phyloP scores from a whole-genome alignment of 345 rosid genomes.

The Anacardium occidentale region DNA sequence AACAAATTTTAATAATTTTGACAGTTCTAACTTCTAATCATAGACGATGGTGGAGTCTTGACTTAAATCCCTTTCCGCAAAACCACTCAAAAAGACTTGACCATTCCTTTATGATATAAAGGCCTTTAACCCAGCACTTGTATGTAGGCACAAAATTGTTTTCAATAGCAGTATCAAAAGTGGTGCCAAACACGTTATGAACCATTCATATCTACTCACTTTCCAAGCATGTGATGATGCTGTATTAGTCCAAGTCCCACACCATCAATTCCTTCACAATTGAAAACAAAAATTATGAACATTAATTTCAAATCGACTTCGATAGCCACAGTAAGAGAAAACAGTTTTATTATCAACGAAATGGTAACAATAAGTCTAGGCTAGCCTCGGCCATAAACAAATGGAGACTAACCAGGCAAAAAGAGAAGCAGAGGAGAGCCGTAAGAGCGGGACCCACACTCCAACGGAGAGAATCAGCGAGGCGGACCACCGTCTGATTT shows the following conservation, averaged over 20 bases:
- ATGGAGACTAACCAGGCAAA: conserved; percentile 52
- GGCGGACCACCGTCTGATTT: conserved; percentile 56
- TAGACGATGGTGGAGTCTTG: too few species aligned
- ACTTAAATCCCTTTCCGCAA: too few species aligned
- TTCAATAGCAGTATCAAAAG: background rate
- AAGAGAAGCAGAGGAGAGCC: conserved; percentile 69
- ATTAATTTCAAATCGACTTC: background rate
- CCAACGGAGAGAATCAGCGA: conserved; percentile 77
- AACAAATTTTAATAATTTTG: too few species aligned
- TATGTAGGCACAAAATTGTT: too few species aligned
- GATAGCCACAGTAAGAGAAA: background rate
- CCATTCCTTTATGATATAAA: too few species aligned
- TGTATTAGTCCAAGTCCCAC: conserved; percentile 57
- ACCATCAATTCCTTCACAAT: conserved; percentile 55
- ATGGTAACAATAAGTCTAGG: background rate
- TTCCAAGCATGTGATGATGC: conserved; percentile 59
- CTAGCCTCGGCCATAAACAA: background rate
- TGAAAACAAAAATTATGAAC: background rate
- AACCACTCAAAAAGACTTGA: background rate
- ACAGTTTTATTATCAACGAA: background rate
- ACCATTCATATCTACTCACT: conserved; percentile 35
- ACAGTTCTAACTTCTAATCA: too few species aligned
- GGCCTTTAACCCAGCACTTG: background rate
- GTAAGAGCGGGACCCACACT: conserved; percentile 40
- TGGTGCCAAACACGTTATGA: background rate